Base-by-base conservation (phyloP, 495 filamentous ascomycete species). In the Sabuloglossum arenarium region DNA sequence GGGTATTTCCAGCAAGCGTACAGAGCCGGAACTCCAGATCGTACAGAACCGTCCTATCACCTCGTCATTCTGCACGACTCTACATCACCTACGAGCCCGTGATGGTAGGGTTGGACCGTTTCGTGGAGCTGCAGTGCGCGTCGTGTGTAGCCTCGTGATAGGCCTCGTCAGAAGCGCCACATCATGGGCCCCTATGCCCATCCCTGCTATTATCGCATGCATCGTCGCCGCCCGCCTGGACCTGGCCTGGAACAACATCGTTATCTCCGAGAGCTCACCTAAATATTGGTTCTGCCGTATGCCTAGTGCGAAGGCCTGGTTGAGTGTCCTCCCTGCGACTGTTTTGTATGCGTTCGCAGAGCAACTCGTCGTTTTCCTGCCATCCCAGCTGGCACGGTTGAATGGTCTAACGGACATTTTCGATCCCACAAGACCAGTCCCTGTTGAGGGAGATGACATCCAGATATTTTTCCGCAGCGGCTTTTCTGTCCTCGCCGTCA, bases 201-300 rank as follows among this genome's bases (percentile, higher is more conserved):
- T 68, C 45, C n/a, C 55, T 0, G 60, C 65, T 30, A 63, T 70
- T 28, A 0, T 79, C 52, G 39, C 69, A 45, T 66, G 67, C 32
- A 56, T 78, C n/a, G 59, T 73, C 3, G 56, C 75, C 34, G 67
- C 73, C 12, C 75, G 71, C 57, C 61, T 78, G 55, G 70, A 73
- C 54, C 70, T 79, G 60, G 68, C 72, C 49, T 81, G 80, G 75
- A 71, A 79, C 6, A 75, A 81, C 66, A 77, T 76, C 58, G 71
- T 79, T 58, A 79, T 81, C 63, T 74, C 77, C 12, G 67, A 74
- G 62, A 72, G 74, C 21, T 73, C 74, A 6, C 61, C 66, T 34
- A 75, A 75, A 69, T 65, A 67, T 31, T 77, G 69, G 61, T 75
- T 66, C 57, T 68, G 70, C 60, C 74, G 76, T 30, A 68, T 79